Evolutionary conservation across 495 filamentous ascomycete genomes (phyloP), one percentile per base, ranked within the genome.

Genomic region (Aspergillus baeticus): DNA sequence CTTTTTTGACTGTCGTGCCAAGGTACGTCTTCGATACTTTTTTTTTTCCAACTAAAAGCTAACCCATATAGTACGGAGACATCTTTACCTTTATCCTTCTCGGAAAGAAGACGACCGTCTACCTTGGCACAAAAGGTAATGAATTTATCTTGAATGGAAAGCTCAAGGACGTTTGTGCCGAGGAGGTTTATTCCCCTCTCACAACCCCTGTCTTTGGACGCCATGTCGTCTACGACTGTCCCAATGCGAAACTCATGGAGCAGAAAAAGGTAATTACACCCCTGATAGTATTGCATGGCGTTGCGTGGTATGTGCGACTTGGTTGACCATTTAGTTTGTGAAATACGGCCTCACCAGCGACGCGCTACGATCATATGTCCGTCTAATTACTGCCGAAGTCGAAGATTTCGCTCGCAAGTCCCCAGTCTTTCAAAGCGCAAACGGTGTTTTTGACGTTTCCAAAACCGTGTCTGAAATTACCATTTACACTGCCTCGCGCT

Each of bases 111-210:
- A 90, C 84, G 18, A 91, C 89, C 2, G 89, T 89, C 10, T 89
- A 81, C 58, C 75, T 95, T 44, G 90, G 90, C 1, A 75, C 82
- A 11, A 76, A 87, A 54, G 90, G 90, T 52, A 95, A 92, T 65
- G 87, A 92, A 21, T 93, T 94, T 63, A 89, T 94, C 64, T 78
- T 94, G 43, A 92, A 94, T 68, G 90, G 87, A 60, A 94, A 92
- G 68, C 77, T 89, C 45, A 86, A 83, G 63, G 89, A 93, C 67
- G 84, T 93, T 39, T 86, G 81, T 66, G 84, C 84, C 18, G 84
- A 86, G 66, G 84, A 87, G 58, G 77, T 86, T 22, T 87, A 87
- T 64, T 78, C 71, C 42, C 79, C 78, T 17, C 70, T 87, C 35
- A 84, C 81, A 6, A 84, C 81, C 8, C 84, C 84, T 51, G 81